Base-by-base conservation (phyloP, 1,284 basidiomycete species). In the Inonotus hispidus region DNA sequence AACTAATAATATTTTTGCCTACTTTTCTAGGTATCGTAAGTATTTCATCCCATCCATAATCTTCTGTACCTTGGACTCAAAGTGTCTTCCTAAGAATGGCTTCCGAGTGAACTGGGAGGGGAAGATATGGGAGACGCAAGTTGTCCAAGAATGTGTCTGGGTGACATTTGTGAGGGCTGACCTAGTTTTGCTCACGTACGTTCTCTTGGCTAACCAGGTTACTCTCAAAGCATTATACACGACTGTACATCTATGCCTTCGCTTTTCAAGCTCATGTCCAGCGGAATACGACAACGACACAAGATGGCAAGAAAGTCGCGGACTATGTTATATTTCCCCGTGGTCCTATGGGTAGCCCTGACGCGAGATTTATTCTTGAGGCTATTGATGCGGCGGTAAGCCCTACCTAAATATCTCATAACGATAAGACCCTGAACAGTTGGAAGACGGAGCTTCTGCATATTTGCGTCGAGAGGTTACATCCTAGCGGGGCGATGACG, bases 241-340 rank as follows among this genome's bases (percentile, higher is more conserved):
- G 75, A 23, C 69, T 76, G n/a, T 76, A 76, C 63, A 71, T 75
- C 2, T 71, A 72, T 5, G 71, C 69, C 10, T 76, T 76, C 56
- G 74, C 74, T 14, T 75, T 75, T 64, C 74, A 75, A 50, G 74
- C 75, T n/a, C 74, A 75, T 56, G 71, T 75, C 1, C 73, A 75
- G 63, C 67, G 75, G 39, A 71, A 61, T 21, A 66, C 62, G 5
- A 56, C 59, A 43, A 61, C 58, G 14, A 49, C 55, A n/a, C 29
- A 61, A 54, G 57, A 57, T 32, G 60, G 62, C 16, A 65, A 63
- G 53, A 59, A 63, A 35, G 46, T 63, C 32, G 63, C 56, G 19
- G 59, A 61, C 23, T 59, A 32, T 6, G 49, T 56, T 19, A 60
- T 67, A 27, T 68, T 69, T 46, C 63, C 68, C 1, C 53, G 60